These are phyloP conservation scores for Aspergillus mulundensis DNA, from an alignment of 495 filamentous ascomycete genomes.

Conservation along the genomic window DNA sequence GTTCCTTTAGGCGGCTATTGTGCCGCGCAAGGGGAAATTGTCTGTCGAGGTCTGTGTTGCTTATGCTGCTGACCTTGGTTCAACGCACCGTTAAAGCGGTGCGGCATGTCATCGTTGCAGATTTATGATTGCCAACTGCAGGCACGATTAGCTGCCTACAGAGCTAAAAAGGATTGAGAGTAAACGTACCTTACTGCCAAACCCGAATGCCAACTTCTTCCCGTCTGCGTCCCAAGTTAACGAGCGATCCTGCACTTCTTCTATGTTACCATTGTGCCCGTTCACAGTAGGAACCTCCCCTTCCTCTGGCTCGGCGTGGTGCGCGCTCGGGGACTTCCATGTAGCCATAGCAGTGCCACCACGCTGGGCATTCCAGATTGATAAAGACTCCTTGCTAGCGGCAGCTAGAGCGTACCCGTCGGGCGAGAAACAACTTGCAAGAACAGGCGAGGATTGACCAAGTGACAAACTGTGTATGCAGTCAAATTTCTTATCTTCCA, in stretches of 20 bases:
- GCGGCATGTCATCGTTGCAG: constrained; percentile 36
- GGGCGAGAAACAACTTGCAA: constrained; percentile 64
- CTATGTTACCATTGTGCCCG: constrained; percentile 38
- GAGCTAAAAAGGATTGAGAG: not conserved
- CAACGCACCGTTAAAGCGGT: not conserved
- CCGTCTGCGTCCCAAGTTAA: constrained; percentile 75
- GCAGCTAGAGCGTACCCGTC: constrained; percentile 69
- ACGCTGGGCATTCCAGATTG: constrained; percentile 71
- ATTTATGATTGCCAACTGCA: constrained; percentile 43
- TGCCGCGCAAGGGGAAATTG: constrained; percentile 3
- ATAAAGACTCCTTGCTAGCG: constrained; percentile 58
- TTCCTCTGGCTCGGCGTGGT: constrained; percentile 29
- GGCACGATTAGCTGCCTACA: constrained; percentile 10
- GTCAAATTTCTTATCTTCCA: constrained; percentile 55
- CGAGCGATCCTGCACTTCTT: constrained; percentile 41
- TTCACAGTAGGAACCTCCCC: constrained; percentile 28
- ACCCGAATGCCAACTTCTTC: constrained; percentile 68
- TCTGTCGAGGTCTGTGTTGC: not conserved
- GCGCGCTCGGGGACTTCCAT: constrained; percentile 46
- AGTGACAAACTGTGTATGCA: constrained; percentile 47
- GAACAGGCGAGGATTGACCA: constrained; percentile 48
- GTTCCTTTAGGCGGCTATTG: constrained; percentile 7
- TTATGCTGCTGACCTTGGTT: not conserved
- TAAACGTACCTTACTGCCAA: constrained; percentile 60
- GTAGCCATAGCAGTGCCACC: constrained; percentile 60